Base-by-base conservation (phyloP, 345 rosid genomes). In the Fremontodendron californicum region DNA sequence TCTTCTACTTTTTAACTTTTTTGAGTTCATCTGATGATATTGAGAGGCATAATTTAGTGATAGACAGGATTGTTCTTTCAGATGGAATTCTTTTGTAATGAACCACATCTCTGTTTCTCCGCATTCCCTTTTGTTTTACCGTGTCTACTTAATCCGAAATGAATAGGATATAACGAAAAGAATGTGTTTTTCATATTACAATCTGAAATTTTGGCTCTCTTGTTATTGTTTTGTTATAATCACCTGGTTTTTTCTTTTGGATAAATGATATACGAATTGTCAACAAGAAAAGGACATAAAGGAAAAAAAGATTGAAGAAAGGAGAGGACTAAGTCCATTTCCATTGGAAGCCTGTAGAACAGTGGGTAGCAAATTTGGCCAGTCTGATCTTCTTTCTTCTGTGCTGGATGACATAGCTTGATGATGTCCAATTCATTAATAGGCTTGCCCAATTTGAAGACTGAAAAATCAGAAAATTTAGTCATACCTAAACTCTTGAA, bases 61-160 rank as follows among this genome's bases (percentile, higher is more conserved):
- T 58, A 79, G 76, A 51, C 42, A 33, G n/a, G 15, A 43, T 79
- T 54, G 49, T 42, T 29, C 45, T 77, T 69, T 72, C 48, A 8
- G 78, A 33, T 49, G 75, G 29, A 23, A 61, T 69, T 65, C 69
- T 54, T 62, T 78, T 76, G 43, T 42, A 39, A 49, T 61, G 27
- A 57, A 52, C 77, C 48, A 62, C 62, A 43, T 68, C 2, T 37
- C 8, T 5, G 5, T 35, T 52, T 6, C 57, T 9, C 19, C 15
- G 23, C 4, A 62, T 29, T 31, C 39, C 65, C 39, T 29, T 29
- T 21, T 62, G 42, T 15, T 33, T 31, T 19, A 6, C 15, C 62
- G 15, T 31, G 21, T 62, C 21, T 62, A 7, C 35, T 16, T 33
- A 5, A 7, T 62, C 67, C 37, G 42, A 33, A 62, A 62, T 33